Base-by-base conservation (phyloP, 2,329 filamentous ascomycete genomes). In the Allantophomopsis lycopodina region DNA sequence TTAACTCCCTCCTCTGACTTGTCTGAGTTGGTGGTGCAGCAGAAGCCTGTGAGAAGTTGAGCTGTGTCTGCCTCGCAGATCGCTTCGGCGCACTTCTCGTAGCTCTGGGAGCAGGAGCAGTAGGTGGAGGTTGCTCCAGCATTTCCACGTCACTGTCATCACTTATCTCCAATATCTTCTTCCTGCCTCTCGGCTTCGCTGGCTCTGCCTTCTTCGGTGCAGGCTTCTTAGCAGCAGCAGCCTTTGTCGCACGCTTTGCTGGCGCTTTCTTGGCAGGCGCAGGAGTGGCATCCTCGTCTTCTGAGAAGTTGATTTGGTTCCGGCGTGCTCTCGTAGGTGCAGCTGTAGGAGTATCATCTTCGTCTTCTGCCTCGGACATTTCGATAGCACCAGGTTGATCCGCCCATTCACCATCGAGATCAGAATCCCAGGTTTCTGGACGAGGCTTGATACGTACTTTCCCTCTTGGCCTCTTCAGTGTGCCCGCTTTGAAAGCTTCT, bases 381-480 rank as follows among this genome's bases (percentile, higher is more conserved):
- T 77, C 66, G 5, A 77, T 57, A 1, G 79, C 83, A 7, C 73
- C 79, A 0, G 83, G 75, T 42, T 86, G 76, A 36, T 91, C 82
- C 44, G 81, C 81, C 88, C 89, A 96, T 38, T 71, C 69, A 0
- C 88, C 91, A 37, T 94, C 81, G 18, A 88, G 64, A 47, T 96
- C 89, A n/a, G 76, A 84, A 53, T 96, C 86, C 87, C 88, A 96
- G 2, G 68, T 69, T 10, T 75, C 71, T 2, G 89, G 89, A 55
- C 79, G 84, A 1, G 84, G 79, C 55, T 83, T 89, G 44, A 83
- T 66, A 46, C 66, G 75, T 42, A 59, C 57, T 51, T 66, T 73
- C 51, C 68, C 70, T 34, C 37, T 60, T 49, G 48, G 52, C 55
- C 41, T 45, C 59, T 73, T 79, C 31, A 76, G 55, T 35, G 71